Base-by-base conservation (phyloP, 176 grass and related monocot species). In the Panicum miliaceum region DNA sequence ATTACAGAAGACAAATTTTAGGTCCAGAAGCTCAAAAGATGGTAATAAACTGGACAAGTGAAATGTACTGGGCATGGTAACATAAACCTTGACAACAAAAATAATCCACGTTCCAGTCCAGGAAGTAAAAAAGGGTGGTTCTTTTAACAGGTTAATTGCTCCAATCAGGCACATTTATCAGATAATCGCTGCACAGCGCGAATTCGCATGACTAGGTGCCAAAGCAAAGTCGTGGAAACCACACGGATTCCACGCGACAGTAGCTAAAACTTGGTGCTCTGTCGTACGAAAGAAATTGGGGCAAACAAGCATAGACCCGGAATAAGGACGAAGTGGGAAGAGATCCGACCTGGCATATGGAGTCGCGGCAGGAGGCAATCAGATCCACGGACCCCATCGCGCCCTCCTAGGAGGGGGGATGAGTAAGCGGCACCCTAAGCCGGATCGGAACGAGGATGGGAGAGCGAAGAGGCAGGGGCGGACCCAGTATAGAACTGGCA, bases 361-460 rank as follows among this genome's bases (percentile, higher is more conserved):
- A 93, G 50, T 95, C 87, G 27, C 86, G 77, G 87, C 90, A 98
- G 75, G 90, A 88, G 63, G 75, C 87, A 73, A 95, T 88, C 58
- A 98, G 92, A 91, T 98, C 91, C 61, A 93, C 76, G 25, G 90
- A 93, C 40, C 78, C 96, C 96, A 98, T 98, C 8, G 56, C 59
- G 12, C 27, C 51, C 47, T 63, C 18, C 50, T 26, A 26, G 10
- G n/a, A 59, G n/a, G 57, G 10, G n/a, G n/a, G 42, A 45, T 45
- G 42, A 10, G 9, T 11, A 32, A 32, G 42, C 42, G 42, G 42
- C 42, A 7, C 42, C 8, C 42, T 8, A 11, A 45, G 42, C 42
- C 42, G 42, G 7, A 12, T 45, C 42, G 42, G 8, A 43, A 43
- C 6, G 7, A 43, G 7, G 41, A 43, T 8, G 41, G 41, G 41